phyloP scores from a whole-genome alignment of 2,329 filamentous ascomycete genomes.

The Fonsecaea monophora region DNA sequence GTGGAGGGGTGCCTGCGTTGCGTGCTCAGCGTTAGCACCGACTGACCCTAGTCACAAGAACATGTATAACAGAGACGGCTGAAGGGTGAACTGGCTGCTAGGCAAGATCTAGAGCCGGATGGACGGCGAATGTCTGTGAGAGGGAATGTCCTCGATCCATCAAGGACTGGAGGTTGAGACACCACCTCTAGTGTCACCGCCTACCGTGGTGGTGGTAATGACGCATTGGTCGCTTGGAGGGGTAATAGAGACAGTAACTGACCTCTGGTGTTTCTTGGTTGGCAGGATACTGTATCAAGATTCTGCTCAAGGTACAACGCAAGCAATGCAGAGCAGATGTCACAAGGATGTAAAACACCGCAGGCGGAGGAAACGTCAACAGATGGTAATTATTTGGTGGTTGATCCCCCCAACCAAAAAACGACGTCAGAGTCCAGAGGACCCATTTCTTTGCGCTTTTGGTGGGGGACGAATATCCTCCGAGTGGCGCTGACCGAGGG shows the following conservation, averaged over 20 bases:
- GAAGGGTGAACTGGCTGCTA: not conserved
- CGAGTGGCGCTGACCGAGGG: not conserved
- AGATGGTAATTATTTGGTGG: not conserved
- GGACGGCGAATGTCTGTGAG: not conserved
- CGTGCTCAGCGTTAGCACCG: not conserved
- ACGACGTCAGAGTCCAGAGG: constrained; percentile 14
- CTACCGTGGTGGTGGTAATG: not conserved
- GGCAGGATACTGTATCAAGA: not conserved
- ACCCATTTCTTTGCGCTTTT: not conserved
- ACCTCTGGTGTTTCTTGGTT: not conserved
- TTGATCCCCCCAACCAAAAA: constrained; percentile 9
- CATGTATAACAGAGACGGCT: not conserved
- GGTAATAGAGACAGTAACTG: not conserved
- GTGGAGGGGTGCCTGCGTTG: not conserved
- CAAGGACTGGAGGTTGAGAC: not conserved
- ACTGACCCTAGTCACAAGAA: not conserved
- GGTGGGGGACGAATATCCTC: constrained; percentile 1
- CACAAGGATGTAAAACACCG: not conserved
- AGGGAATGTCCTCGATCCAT: not conserved
- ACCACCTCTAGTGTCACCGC: not conserved
- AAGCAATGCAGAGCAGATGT: not conserved
- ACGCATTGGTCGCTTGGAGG: not conserved
- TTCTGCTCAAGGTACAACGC: not conserved
- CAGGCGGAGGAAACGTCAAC: not conserved
- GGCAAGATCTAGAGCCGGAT: not conserved